Evolutionary conservation across 129 eudicot species (phyloP), one percentile per base, ranked within the genome.

Genomic region (Flaveria linearis): DNA sequence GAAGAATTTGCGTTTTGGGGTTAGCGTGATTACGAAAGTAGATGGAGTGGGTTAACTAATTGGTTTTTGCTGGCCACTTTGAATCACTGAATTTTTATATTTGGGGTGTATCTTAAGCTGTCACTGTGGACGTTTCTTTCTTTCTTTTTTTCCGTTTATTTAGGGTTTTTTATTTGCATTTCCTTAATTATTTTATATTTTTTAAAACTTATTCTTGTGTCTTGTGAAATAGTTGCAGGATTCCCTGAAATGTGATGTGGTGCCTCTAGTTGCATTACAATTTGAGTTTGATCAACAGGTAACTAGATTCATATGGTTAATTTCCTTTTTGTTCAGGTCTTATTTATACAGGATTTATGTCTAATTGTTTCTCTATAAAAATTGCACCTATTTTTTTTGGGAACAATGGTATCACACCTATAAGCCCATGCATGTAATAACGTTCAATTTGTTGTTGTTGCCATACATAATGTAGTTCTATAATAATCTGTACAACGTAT

Each of bases 261-360:
- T 41, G 71, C 42, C 62, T 60, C 52, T 58, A 69, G 7, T 47
- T 70, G 82, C 50, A 70, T 69, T 70, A 57, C 52, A 26, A 78
- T 61, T 41, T 20, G 46, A 60, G 82, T 25, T 78, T 69, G 77
- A 71, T 78, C 51, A 58, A 60, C 76, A 57, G 76, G 76, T 68
- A 78, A 69, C 76, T 78, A 58, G 63, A 78, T 78, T 57, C 49
- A 43, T 69, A 70, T 69, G 76, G 76, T 78, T 58, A 68, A 10
- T 58, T 57, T 28, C 70, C 60, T 69, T 60, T 10, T 69, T 55
- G 57, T 68, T 56, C 9, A 25, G 33, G 43, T 68, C 69, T 68
- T 55, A 42, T 11, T 58, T 56, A 58, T 69, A 16, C 25, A n/a
- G 13, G 69, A 23, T 6, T 43, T 28, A 77, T 68, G 57, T 55